Evolutionary conservation across 2,329 filamentous ascomycete species (phyloP).

Genomic region (Colletotrichum tropicicola): DNA sequence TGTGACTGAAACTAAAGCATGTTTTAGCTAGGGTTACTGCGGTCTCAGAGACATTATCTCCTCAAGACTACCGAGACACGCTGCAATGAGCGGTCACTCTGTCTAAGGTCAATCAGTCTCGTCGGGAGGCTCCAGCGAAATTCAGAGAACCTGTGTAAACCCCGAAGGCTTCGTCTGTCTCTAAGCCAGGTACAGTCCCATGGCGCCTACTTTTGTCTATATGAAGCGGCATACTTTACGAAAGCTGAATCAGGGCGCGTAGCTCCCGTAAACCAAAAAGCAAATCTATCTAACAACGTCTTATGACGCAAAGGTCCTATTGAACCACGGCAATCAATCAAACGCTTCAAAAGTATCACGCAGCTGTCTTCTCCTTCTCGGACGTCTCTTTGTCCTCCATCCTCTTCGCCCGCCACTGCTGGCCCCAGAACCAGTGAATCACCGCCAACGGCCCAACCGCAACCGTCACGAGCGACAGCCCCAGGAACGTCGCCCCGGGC

Average conservation of each 20-base stretch:
- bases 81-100: too few species aligned
- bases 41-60: too few species aligned
- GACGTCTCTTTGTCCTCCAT: not conserved
- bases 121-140: too few species aligned
- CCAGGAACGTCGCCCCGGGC: conserved; percentile 4
- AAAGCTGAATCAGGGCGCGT: not conserved
- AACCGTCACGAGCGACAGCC: conserved; percentile 2
- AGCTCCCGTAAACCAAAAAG: not conserved
- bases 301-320: not conserved
- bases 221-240: not conserved
- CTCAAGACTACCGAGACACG: too few species aligned
- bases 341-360: too few species aligned
- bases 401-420: conserved; percentile 17
- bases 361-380: not conserved
- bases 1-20: too few species aligned
- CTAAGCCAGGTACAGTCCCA: not conserved
- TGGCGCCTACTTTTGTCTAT: not conserved
- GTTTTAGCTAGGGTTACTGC: too few species aligned
- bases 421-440: conserved; percentile 22
- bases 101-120: too few species aligned
- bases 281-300: not conserved
- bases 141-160: not conserved
- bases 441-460: conserved; percentile 16
- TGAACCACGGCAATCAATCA: not conserved
- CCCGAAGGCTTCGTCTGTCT: not conserved